A percentile compares a stretch with the other conserved stretches of the same genome.
Evolutionary conservation across 202 grass and related monocot genomes (phyloP).

Genomic region (Brachypodium distachyon): DNA sequence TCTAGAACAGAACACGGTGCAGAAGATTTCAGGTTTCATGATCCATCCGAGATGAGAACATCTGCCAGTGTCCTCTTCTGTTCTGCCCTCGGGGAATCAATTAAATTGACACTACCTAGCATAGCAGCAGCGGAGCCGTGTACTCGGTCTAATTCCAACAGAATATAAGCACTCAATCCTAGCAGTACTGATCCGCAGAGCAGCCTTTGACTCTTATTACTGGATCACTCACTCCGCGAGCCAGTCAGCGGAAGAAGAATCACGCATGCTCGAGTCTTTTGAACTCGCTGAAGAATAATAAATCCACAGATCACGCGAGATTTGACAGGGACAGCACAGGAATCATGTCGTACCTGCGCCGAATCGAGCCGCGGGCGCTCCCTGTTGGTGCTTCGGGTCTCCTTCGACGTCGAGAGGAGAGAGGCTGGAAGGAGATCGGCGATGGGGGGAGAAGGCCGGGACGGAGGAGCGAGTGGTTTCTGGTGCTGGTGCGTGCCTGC

Average conservation of each 20-base stretch:
- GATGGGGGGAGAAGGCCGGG: neutral
- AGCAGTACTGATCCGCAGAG: neutral
- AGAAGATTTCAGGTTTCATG: neutral
- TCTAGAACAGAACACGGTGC: neutral
- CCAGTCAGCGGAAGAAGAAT: constrained; percentile 7
- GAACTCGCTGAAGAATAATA: constrained; percentile 9
- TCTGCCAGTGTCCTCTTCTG: neutral
- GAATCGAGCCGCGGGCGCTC: neutral
- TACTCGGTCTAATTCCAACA: neutral
- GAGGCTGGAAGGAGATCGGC: neutral
- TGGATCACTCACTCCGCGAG: constrained; percentile 4
- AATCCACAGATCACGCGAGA: neutral
- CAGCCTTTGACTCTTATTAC: neutral
- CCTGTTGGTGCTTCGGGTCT: neutral
- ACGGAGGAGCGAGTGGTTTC: neutral
- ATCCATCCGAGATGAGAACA: neutral
- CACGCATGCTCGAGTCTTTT: neutral
- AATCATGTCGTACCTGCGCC: neutral
- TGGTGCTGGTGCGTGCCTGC: neutral
- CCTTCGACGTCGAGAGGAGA: neutral
- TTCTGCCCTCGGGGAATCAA: neutral
- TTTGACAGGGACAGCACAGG: neutral
- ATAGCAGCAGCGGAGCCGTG: neutral
- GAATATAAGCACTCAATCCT: neutral
- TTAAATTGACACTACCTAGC: neutral